Percentiles rank a stretch among this genome's conserved stretches.
Conservation (phyloP, 179 eudicot genomes). For the Silene coronaria region DNA sequence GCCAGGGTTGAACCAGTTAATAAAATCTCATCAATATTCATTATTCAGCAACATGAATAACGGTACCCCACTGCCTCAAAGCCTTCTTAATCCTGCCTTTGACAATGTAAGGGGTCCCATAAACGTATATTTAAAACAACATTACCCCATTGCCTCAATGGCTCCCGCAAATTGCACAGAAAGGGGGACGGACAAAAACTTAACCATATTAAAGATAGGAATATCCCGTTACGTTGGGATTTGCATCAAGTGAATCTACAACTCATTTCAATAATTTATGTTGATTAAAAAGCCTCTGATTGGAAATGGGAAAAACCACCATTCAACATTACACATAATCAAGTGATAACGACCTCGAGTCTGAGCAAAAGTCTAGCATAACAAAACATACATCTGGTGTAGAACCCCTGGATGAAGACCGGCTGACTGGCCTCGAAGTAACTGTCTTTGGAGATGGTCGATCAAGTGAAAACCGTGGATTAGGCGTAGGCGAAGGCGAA, state of each 20-base stretch:
- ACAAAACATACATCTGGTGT: slow-evolving; percentile 66
- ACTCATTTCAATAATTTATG: not conserved
- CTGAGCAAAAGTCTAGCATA: not conserved
- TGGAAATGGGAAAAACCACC: not conserved
- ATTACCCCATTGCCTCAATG: no score
- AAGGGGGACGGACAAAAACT: no score
- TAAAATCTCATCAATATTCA: no score
- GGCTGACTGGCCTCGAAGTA: slow-evolving; percentile 48
- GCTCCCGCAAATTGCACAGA: no score
- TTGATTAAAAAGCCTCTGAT: not conserved
- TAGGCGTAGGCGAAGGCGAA: slow-evolving; percentile 71
- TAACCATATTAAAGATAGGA: no score
- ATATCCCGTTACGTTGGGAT: no score
- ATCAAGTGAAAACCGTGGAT: slow-evolving; percentile 51
- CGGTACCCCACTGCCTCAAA: not conserved
- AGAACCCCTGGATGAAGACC: slow-evolving; percentile 47
- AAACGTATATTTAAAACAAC: no score
- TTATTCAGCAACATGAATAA: no score
- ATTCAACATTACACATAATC: not conserved
- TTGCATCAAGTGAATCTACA: no score
- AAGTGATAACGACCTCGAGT: not conserved
- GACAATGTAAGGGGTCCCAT: no score
- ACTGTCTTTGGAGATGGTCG: slow-evolving; percentile 53
- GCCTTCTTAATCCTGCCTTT: no score
- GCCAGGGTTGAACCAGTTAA: not conserved